Conservation (phyloP, 2,329 filamentous ascomycete species). For the Diaporthe sp. region DNA sequence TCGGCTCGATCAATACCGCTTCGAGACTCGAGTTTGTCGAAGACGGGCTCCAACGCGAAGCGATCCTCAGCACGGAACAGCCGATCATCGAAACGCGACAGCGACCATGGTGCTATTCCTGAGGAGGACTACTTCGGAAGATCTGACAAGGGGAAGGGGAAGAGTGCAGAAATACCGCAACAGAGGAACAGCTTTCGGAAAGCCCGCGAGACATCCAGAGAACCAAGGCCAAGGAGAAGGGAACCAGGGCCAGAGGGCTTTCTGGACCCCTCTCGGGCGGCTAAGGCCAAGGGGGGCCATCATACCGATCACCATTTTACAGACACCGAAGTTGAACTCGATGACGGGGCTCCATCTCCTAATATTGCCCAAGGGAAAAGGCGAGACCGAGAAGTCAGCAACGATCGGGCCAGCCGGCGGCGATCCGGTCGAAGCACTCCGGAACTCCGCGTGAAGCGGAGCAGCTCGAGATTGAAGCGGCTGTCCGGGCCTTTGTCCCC, state of each 20-base stretch:
- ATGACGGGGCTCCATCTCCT: conserved; percentile 79
- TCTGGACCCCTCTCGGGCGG: conserved; percentile 46
- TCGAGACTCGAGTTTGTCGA: conserved; percentile 77
- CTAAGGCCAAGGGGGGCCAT: conserved; percentile 43
- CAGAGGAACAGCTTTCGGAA: conserved; percentile 11
- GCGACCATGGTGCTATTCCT: conserved; percentile 58
- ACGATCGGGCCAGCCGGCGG: conserved; percentile 59
- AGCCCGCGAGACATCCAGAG: conserved; percentile 8
- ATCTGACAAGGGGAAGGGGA: conserved; percentile 1
- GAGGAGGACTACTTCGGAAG: conserved; percentile 54
- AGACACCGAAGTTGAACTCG: conserved; percentile 52
- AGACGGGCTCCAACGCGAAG: conserved; percentile 65
- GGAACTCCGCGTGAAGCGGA: conserved; percentile 64
- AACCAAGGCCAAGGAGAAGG: conserved; percentile 30
- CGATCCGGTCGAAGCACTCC: conserved; percentile 64
- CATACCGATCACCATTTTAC: conserved; percentile 39
- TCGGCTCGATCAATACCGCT: conserved; percentile 69
- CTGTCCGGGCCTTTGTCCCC: conserved; percentile 65
- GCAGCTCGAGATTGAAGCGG: conserved; percentile 70
- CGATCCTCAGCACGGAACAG: conserved; percentile 65
- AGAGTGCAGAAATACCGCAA: not conserved
- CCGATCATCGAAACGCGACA: conserved; percentile 62
- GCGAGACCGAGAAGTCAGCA: conserved; percentile 62
- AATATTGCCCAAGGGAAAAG: conserved; percentile 73
- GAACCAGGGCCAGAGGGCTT: conserved; percentile 36